Conservation (phyloP, 768 basidiomycete genomes). For the Boletus rufocinnamomeus region DNA sequence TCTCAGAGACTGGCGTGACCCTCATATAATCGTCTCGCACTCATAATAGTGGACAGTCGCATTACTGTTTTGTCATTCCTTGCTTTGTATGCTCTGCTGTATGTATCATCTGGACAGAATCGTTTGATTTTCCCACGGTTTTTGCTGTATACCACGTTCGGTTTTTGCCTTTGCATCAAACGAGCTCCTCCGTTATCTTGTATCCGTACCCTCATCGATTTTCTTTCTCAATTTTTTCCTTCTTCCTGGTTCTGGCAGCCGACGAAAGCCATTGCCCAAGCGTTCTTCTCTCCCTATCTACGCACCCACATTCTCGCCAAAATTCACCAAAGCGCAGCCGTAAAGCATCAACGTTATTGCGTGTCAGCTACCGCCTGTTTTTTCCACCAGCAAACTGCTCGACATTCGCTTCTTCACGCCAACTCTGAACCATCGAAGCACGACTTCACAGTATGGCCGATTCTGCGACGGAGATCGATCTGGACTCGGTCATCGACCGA, state of each 20-base stretch:
- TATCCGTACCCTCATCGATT: slow-evolving; percentile 38
- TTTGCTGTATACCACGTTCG: slow-evolving; percentile 33
- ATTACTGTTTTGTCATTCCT: not conserved
- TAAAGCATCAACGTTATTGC: slow-evolving; percentile 26
- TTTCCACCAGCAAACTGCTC: slow-evolving; percentile 30
- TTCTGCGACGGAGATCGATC: slow-evolving; percentile 89
- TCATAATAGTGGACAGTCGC: not conserved
- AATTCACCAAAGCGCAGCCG: slow-evolving; percentile 22
- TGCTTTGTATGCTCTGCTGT: not conserved
- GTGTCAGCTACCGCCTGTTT: slow-evolving; percentile 21
- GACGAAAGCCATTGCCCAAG: slow-evolving; percentile 19
- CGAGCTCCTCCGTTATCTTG: slow-evolving; percentile 37
- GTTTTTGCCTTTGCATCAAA: slow-evolving; percentile 37
- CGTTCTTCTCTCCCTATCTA: slow-evolving; percentile 2
- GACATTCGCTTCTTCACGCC: slow-evolving; percentile 23
- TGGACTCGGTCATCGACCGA: slow-evolving; percentile 99
- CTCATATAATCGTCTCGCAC: not conserved
- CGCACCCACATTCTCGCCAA: slow-evolving; percentile 17
- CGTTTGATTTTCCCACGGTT: slow-evolving; percentile 31
- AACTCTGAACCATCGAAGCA: slow-evolving; percentile 15
- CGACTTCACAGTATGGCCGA: slow-evolving; percentile 61
- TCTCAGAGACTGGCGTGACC: not conserved
- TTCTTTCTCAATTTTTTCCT: slow-evolving; percentile 16
- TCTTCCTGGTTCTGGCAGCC: slow-evolving; percentile 28
- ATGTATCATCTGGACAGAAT: not conserved